A percentile compares a stretch with the other conserved stretches of the same genome.
Evolutionary conservation across 441 rosid genomes (phyloP).

Genomic region (Macaranga tanarius): DNA sequence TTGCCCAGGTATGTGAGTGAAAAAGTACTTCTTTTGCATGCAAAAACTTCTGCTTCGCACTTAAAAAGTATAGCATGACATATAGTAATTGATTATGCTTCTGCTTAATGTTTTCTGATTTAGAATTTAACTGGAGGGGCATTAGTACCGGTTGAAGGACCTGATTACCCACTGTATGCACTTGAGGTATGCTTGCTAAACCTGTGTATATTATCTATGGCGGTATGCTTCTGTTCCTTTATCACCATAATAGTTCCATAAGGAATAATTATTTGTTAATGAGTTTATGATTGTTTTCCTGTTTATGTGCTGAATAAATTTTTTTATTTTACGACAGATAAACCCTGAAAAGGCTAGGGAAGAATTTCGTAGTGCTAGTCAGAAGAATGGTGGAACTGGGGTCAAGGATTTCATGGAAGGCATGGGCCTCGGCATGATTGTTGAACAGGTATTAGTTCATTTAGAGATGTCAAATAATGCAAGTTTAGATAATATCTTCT

Average conservation of each 20-base stretch:
- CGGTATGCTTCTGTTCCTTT: slow-evolving; percentile 3
- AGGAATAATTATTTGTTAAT: background rate
- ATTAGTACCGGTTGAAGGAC: slow-evolving; percentile 85
- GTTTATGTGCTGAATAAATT: slow-evolving; percentile 23
- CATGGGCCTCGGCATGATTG: slow-evolving; percentile 94
- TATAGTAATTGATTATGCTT: background rate
- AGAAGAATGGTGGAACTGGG: slow-evolving; percentile 71
- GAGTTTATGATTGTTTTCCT: slow-evolving; percentile 13
- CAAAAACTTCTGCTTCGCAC: slow-evolving; percentile 5
- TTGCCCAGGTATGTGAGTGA: slow-evolving; percentile 64
- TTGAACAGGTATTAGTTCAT: slow-evolving; percentile 63
- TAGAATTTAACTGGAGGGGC: slow-evolving; percentile 86
- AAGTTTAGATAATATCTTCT: background rate
- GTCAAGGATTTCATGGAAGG: slow-evolving; percentile 92
- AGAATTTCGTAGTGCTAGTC: slow-evolving; percentile 71
- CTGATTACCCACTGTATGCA: slow-evolving; percentile 77
- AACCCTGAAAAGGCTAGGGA: slow-evolving; percentile 90
- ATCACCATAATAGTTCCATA: slow-evolving; percentile 10
- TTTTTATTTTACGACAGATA: slow-evolving; percentile 50
- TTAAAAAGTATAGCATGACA: background rate
- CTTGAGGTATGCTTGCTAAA: slow-evolving; percentile 58
- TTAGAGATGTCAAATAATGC: background rate
- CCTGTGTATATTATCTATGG: slow-evolving; percentile 3
- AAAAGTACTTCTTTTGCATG: slow-evolving; percentile 1
- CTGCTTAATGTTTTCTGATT: slow-evolving; percentile 4